Conservation (phyloP, 805 yeast species). For the Candida tallmaniae region DNA sequence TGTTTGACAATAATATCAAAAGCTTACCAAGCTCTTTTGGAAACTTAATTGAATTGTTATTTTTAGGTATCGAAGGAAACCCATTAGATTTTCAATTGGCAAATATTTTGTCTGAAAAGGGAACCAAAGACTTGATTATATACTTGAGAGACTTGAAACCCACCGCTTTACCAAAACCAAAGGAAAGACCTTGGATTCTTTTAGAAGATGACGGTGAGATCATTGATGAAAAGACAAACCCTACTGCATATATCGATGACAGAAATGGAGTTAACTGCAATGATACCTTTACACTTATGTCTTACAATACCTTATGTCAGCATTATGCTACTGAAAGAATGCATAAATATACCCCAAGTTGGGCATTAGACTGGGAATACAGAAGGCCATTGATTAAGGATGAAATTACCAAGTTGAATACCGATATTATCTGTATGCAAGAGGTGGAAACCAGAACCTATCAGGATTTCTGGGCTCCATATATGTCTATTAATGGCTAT, state of each 20-base stretch:
- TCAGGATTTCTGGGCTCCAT: slow-evolving; percentile 83
- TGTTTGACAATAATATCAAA: slow-evolving; percentile 80
- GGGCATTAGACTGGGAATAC: slow-evolving; percentile 95
- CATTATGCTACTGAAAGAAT: slow-evolving; percentile 89
- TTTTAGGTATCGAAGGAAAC: slow-evolving; percentile 92
- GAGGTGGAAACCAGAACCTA: slow-evolving; percentile 88
- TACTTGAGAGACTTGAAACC: slow-evolving; percentile 83
- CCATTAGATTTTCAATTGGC: slow-evolving; percentile 65
- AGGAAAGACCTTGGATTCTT: slow-evolving; percentile 79
- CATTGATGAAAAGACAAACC: slow-evolving; percentile 27
- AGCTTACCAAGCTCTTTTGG: slow-evolving; percentile 84
- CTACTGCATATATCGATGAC: slow-evolving; percentile 26
- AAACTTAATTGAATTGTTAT: slow-evolving; percentile 73
- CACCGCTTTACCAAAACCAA: slow-evolving; percentile 50
- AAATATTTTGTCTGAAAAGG: slow-evolving; percentile 68
- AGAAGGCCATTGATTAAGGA: slow-evolving; percentile 72
- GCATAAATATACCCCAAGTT: slow-evolving; percentile 92
- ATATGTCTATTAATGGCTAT: slow-evolving; percentile 70
- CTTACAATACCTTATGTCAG: slow-evolving; percentile 91
- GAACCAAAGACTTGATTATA: slow-evolving; percentile 77
- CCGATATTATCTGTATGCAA: slow-evolving; percentile 87
- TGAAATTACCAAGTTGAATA: slow-evolving; percentile 59
- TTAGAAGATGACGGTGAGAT: slow-evolving; percentile 75
- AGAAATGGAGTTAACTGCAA: slow-evolving; percentile 15
- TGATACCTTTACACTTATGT: slow-evolving; percentile 66